Conservation (phyloP, 148 eudicot genomes). For the Chenopodium berlandieri region DNA sequence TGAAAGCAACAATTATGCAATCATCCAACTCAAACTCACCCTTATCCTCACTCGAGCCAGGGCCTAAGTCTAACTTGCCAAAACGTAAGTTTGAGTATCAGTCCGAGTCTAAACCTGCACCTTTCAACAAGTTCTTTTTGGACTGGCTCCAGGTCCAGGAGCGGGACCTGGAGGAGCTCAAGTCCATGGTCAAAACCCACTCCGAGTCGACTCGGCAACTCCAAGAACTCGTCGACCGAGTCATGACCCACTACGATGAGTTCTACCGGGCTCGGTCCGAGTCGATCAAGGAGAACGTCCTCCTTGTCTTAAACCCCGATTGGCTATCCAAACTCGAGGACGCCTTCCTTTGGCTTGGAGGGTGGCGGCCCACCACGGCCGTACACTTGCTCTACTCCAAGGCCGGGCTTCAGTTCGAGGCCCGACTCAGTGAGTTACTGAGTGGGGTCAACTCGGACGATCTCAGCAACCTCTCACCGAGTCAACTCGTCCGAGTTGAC, state of each 20-base stretch:
- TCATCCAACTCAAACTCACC: neutral
- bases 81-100: neutral
- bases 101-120: neutral
- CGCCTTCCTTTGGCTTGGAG: conserved; percentile 74
- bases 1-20: too few species aligned
- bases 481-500: conserved; percentile 49
- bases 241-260: conserved; percentile 51
- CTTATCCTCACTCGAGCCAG: neutral
- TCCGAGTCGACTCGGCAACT: neutral
- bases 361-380: conserved; percentile 65
- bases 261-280: conserved; percentile 47
- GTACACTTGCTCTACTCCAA: conserved; percentile 63
- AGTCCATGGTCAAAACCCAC: conserved; percentile 25
- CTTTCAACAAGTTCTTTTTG: conserved; percentile 48
- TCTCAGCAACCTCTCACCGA: conserved; percentile 46
- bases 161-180: conserved; percentile 44
- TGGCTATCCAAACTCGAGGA: conserved; percentile 65
- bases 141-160: conserved; percentile 51
- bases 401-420: conserved; percentile 58
- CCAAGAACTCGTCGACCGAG: conserved; percentile 25
- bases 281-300: conserved; percentile 26
- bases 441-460: conserved; percentile 41
- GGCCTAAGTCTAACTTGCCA: neutral
- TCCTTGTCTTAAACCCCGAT: conserved; percentile 43
- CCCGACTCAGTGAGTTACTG: conserved; percentile 43